Evolutionary conservation across 2,329 filamentous ascomycete species (phyloP).

Genomic region (Penicillium sp.): DNA sequence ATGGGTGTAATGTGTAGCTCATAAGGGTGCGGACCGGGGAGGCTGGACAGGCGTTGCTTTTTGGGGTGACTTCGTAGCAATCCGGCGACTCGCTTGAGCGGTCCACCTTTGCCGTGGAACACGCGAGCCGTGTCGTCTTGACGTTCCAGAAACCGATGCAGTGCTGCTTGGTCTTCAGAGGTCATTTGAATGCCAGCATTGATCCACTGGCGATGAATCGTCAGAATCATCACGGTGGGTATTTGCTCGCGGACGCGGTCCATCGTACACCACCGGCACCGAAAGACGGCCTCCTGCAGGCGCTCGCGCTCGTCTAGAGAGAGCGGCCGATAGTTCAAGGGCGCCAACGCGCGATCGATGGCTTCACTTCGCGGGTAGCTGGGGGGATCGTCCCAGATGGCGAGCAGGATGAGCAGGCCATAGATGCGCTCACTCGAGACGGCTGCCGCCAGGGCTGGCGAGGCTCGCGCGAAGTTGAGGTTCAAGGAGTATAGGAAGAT

Average conservation of each 20-base stretch:
- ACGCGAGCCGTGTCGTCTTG: constrained; percentile 10
- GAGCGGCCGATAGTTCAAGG: constrained; percentile 36
- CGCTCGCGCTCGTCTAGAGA: constrained; percentile 24
- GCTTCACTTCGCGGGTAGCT: constrained; percentile 8
- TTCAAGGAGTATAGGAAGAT: constrained; percentile 52
- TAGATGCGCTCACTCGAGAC: constrained; percentile 45
- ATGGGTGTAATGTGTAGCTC: constrained; percentile 23
- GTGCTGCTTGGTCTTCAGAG: constrained; percentile 9
- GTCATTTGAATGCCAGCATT: constrained; percentile 24
- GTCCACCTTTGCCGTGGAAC: constrained; percentile 20
- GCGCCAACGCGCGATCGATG: constrained; percentile 34
- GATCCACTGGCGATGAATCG: constrained; percentile 36
- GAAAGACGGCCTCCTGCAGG: constrained; percentile 38
- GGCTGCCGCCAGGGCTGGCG: constrained; percentile 38
- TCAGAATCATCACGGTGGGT: constrained; percentile 35
- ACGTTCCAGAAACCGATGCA: constrained; percentile 24
- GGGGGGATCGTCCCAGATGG: constrained; percentile 38
- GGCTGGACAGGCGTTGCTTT: neutral
- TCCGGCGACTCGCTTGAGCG: neutral
- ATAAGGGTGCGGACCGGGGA: constrained; percentile 15
- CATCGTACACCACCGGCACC: constrained; percentile 42
- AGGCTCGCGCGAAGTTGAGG: constrained; percentile 45
- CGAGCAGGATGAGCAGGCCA: constrained; percentile 39
- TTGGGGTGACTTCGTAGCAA: neutral
- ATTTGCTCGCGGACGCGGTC: constrained; percentile 34